A percentile compares a stretch with the other conserved stretches of the same genome.
These are phyloP conservation scores for Ophiostoma ulmi DNA, from an alignment of 2,329 filamentous ascomycete genomes.

Conservation along the genomic window DNA sequence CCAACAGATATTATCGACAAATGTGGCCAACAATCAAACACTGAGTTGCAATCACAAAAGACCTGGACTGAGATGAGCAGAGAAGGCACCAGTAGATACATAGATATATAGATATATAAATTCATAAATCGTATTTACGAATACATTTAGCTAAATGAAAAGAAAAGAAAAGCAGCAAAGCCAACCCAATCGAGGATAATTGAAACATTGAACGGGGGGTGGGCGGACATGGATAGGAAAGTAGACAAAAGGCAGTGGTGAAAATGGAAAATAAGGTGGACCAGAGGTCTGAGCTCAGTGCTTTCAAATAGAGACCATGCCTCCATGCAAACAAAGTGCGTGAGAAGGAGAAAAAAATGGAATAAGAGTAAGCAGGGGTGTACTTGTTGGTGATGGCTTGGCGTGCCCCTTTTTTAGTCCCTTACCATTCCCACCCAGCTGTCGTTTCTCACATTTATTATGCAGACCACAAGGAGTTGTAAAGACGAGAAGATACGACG, in stretches of 20 bases:
- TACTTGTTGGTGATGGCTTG: neutral
- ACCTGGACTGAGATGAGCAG: neutral
- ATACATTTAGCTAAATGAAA: neutral
- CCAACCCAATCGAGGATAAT: conserved; percentile 7
- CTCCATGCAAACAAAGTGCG: neutral
- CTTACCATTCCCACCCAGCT: neutral
- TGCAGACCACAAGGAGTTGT: neutral
- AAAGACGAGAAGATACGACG: neutral
- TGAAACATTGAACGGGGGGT: conserved; percentile 10
- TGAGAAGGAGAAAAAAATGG: neutral
- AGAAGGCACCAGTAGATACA: neutral
- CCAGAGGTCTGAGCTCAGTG: conserved; percentile 9
- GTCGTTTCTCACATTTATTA: neutral
- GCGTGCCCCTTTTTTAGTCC: conserved; percentile 14
- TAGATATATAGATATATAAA: neutral
- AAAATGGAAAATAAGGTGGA: conserved; percentile 1
- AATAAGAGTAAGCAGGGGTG: neutral
- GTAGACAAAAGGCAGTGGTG: conserved; percentile 10
- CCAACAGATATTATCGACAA: neutral
- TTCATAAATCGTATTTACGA: neutral
- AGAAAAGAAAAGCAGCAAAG: neutral
- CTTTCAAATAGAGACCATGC: neutral
- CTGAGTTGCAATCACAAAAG: neutral
- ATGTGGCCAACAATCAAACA: neutral
- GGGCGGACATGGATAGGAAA: neutral